phyloP scores from a whole-genome alignment of 108 stramenopile species.

The Aurantiochytrium sp. region DNA sequence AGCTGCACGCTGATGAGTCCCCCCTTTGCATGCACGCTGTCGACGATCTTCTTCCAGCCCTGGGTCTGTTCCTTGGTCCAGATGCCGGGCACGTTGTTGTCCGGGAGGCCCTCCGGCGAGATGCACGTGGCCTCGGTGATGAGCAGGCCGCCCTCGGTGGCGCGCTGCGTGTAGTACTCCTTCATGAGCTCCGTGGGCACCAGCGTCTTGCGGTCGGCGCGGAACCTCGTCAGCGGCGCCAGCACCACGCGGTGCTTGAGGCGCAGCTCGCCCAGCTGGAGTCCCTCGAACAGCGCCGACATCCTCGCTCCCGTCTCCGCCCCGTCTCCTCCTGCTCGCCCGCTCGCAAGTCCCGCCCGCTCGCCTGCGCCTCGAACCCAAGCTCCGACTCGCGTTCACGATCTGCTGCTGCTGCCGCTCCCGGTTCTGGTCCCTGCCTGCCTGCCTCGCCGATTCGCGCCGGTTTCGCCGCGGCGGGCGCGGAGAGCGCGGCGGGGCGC shows the following conservation, averaged over 20 bases:
- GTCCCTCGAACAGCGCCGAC: not conserved
- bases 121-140: slow-evolving; percentile 7
- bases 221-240: not conserved
- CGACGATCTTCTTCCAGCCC: slow-evolving; percentile 16
- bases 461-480: too few relatives aligned
- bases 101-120: not conserved
- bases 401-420: too few relatives aligned
- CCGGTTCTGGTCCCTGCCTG: too few relatives aligned
- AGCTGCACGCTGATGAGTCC: slow-evolving; percentile 11
- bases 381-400: too few relatives aligned
- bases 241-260: slow-evolving; percentile 20
- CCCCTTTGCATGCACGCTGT: not conserved
- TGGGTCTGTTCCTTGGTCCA: slow-evolving; percentile 4
- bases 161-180: slow-evolving; percentile 9
- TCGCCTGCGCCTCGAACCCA: too few relatives aligned
- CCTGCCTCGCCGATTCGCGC: too few relatives aligned
- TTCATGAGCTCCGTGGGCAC: not conserved
- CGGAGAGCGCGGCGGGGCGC: too few relatives aligned
- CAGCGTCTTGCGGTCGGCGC: not conserved
- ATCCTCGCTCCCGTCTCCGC: too few relatives aligned
- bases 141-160: slow-evolving; percentile 12
- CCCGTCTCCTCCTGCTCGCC: too few relatives aligned
- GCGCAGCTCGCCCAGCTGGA: not conserved
- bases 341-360: too few relatives aligned
- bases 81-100: not conserved